phyloP scores from a whole-genome alignment of 2,329 filamentous ascomycete genomes.

The Penicillium sumatraense region DNA sequence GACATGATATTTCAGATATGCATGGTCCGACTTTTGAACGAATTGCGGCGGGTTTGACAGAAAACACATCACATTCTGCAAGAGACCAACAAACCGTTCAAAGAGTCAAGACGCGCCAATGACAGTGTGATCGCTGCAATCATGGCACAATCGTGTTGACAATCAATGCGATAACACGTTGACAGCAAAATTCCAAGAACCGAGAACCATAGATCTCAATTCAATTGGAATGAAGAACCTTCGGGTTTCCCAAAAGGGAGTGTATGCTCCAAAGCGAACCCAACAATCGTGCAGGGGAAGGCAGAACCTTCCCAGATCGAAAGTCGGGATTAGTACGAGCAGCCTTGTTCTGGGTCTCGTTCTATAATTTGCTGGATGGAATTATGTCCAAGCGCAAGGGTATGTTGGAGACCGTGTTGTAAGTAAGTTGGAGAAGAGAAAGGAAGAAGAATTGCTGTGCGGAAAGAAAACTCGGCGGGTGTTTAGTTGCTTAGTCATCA shows the following conservation, averaged over 20 bases:
- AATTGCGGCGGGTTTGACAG: background rate
- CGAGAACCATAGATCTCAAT: background rate
- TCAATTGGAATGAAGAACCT: background rate
- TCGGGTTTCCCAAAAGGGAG: slow-evolving; percentile 6
- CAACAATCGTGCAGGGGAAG: slow-evolving; percentile 33
- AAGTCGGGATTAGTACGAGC: slow-evolving; percentile 51
- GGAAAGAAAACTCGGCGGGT: slow-evolving; percentile 21
- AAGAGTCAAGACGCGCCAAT: background rate
- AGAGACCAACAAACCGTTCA: background rate
- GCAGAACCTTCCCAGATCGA: slow-evolving; percentile 28
- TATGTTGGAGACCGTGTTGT: slow-evolving; percentile 49
- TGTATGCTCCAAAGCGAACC: slow-evolving; percentile 54
- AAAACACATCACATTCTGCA: slow-evolving; percentile 17
- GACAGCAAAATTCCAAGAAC: background rate
- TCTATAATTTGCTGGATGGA: slow-evolving; percentile 49
- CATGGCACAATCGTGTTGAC: background rate
- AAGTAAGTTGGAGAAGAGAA: slow-evolving; percentile 34
- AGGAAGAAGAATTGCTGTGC: slow-evolving; percentile 23
- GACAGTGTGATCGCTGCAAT: background rate
- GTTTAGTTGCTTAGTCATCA: background rate
- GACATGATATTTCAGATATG: background rate
- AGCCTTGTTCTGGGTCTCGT: slow-evolving; percentile 47
- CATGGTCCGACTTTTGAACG: background rate
- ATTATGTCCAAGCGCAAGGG: slow-evolving; percentile 48
- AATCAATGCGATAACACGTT: background rate